A percentile compares a stretch with the other conserved stretches of the same genome.
phyloP scores from a whole-genome alignment of 768 basidiomycete genomes.

The Tephrocybe sp. region DNA sequence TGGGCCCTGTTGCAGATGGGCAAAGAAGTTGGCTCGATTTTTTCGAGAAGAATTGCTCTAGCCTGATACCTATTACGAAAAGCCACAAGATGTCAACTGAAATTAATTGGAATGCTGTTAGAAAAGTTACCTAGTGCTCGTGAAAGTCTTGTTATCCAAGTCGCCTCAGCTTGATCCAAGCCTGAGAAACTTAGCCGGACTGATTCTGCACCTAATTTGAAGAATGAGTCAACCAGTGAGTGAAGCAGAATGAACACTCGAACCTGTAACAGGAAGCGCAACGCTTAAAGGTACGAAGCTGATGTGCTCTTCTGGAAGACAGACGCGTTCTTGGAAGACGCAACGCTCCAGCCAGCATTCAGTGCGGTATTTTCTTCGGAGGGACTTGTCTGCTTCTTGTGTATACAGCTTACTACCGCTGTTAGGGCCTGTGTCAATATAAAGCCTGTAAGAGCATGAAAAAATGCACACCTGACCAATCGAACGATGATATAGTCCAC shows the following conservation, averaged over 20 bases:
- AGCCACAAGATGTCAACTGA: neutral
- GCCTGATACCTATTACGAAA: conserved; percentile 43
- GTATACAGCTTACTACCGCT: conserved; percentile 72
- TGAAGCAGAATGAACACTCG: conserved; percentile 7
- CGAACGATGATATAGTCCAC: conserved; percentile 70
- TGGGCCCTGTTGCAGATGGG: conserved; percentile 63
- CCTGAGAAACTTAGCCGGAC: conserved; percentile 73
- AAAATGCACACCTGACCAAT: conserved; percentile 58
- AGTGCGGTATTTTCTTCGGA: conserved; percentile 66
- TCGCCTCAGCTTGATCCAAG: conserved; percentile 64
- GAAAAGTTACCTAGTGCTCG: conserved; percentile 59
- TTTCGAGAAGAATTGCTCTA: conserved; percentile 58
- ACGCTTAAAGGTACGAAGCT: conserved; percentile 67
- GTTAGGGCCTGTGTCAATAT: conserved; percentile 2
- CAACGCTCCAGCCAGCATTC: conserved; percentile 95
- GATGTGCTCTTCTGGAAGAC: conserved; percentile 62
- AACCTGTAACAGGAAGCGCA: conserved; percentile 58
- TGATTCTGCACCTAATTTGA: conserved; percentile 46
- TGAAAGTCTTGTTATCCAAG: conserved; percentile 62
- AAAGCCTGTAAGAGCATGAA: neutral
- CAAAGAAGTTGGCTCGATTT: conserved; percentile 81
- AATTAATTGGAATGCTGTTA: neutral
- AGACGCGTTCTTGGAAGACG: conserved; percentile 71
- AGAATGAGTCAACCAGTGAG: neutral
- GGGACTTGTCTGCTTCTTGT: conserved; percentile 45